These are phyloP conservation scores for Aspergillus flavus DNA, from an alignment of 2,329 filamentous ascomycete genomes.

Conservation along the genomic window DNA sequence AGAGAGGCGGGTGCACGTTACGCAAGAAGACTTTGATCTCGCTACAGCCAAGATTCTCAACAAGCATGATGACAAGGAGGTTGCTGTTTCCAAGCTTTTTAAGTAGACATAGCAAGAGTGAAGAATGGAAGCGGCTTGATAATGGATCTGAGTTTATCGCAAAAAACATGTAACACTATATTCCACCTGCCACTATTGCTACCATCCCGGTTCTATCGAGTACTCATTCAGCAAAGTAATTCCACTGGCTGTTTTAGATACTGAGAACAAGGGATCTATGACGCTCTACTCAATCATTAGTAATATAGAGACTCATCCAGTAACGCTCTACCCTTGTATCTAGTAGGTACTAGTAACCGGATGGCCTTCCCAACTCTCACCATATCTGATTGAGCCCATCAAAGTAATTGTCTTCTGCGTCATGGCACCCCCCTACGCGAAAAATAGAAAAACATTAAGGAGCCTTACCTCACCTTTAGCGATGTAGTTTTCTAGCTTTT, in stretches of 20 bases:
- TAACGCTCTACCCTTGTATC: neutral
- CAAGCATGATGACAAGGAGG: conserved; percentile 98
- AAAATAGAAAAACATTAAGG: too few species aligned
- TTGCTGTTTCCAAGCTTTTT: conserved; percentile 41
- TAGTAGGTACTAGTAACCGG: neutral
- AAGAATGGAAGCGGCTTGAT: conserved; percentile 3
- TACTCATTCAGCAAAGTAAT: neutral
- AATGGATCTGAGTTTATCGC: neutral
- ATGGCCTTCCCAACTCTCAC: neutral
- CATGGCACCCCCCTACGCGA: too few species aligned
- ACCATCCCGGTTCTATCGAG: neutral
- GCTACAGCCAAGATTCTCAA: conserved; percentile 99
- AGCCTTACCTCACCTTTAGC: neutral
- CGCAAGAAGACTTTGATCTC: conserved; percentile 97
- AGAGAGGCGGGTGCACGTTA: conserved; percentile 95
- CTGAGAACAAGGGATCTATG: neutral
- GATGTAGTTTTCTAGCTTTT: too few species aligned
- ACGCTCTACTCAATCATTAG: neutral
- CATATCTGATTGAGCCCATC: neutral
- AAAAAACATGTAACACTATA: conserved; percentile 29
- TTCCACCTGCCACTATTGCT: neutral
- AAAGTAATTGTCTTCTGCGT: neutral
- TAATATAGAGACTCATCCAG: neutral
- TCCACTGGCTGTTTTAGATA: neutral
- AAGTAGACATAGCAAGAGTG: conserved; percentile 29